Base-by-base conservation (phyloP, 306 rosid genomes). In the Prunus kanzakura region DNA sequence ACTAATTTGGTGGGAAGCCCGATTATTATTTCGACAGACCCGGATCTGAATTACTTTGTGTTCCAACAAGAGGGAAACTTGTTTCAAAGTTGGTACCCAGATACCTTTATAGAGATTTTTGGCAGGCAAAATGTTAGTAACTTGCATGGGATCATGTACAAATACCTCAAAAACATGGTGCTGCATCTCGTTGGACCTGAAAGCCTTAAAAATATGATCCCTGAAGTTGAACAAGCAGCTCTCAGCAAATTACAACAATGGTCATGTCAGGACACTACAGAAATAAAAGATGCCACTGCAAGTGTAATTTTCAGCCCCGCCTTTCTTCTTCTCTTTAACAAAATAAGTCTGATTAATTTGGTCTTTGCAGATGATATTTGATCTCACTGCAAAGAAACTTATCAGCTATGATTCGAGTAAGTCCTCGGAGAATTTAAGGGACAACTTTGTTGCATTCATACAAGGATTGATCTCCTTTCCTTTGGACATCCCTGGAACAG, bases 381-480 rank as follows among this genome's bases (percentile, higher is more conserved):
- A 90, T 82, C 76, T 95, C 77, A 88, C 97, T 15, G 96, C 97
- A 0, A 89, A 95, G 75, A 95, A 95, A 72, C 90, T 95, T 64
- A 89, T 95, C 38, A 89, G 96, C 76, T 88, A 95, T 76, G 97
- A 92, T 72, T 80, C 93, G 6, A 72, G 81, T 35, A 83, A 79
- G 30, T 85, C 97, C 2, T 75, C 88, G 0, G 97, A 90, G 80
- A 92, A 92, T 79, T 78, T 95, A 70, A 83, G 92, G 84, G 85
- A 82, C 0, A 92, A 76, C 78, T 95, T 95, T 35, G 92, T 85
- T 66, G 97, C 97, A 38, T 95, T 95, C 80, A 90, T 95, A 46
- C 93, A 82, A 76, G 98, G 97, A 55, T 87, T 92, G 54, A 95
- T 95, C 65, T 95, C 98, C 12, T 95, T 95, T 80, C 98, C 98